Conservation (phyloP, 83 land plant species). For the Thuja plicata region DNA sequence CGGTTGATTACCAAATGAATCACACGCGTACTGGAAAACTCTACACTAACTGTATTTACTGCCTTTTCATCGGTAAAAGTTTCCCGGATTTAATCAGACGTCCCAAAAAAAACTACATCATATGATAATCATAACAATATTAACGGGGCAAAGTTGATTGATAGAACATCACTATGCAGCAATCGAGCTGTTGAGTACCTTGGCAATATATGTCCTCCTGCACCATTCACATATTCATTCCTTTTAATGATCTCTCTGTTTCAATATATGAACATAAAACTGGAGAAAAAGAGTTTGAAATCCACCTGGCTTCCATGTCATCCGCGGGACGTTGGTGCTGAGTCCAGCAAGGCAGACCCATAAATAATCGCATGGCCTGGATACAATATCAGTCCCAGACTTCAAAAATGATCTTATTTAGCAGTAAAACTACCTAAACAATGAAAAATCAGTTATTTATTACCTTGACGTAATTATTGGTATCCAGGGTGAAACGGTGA, state of each 20-base stretch:
- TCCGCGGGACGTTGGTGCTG: neutral
- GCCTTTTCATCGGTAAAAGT: too few species aligned
- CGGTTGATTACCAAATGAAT: too few species aligned
- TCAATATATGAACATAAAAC: neutral
- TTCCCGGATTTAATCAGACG: too few species aligned
- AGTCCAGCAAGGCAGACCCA: constrained; percentile 5
- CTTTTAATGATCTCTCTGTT: neutral
- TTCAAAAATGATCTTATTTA: neutral
- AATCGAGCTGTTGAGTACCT: neutral
- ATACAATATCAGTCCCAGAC: neutral
- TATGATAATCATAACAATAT: too few species aligned
- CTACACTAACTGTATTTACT: too few species aligned
- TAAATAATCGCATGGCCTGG: neutral
- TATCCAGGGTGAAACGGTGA: constrained; percentile 1
- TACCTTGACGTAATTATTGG: neutral
- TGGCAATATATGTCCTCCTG: neutral
- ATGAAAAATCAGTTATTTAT: neutral
- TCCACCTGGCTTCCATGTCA: constrained; percentile 1
- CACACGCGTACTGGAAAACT: too few species aligned
- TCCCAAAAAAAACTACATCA: too few species aligned
- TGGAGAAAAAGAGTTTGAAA: neutral
- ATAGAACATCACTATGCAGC: neutral
- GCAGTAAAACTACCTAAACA: neutral
- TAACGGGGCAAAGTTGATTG: too few species aligned
- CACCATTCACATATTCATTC: neutral